Base-by-base conservation (phyloP, 768 basidiomycete species). In the Saitozyma podzolica region DNA sequence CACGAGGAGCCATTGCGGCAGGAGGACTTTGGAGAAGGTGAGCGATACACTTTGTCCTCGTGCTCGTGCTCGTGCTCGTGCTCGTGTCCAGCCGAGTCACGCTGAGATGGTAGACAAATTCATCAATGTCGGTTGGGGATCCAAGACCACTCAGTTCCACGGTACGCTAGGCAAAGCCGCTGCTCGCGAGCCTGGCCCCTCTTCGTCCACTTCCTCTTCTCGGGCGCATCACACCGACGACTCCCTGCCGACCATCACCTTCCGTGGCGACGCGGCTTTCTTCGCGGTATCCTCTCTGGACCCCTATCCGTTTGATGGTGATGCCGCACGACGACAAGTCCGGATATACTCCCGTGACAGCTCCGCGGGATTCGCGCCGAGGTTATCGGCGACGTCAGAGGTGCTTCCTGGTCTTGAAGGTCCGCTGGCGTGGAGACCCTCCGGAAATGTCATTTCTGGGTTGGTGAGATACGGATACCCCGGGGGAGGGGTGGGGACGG, bases 41-140 rank as follows among this genome's bases (percentile, higher is more conserved):
- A 58, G 82, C 61, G 16, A 5, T 29, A 29, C 29, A 29, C 29
- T 29, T 5, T 29, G 29, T 5, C 29, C 5, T 29, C 29, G 2
- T 29, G 2, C 29, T 29, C 29, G 5, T 5, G 2, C 2, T 29
- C 29, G 29, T 29, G 9, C 37, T n/a, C 20, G 7, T n/a, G 14
- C 19, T 6, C 29, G 7, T 50, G 10, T 17, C 48, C 29, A 52
- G 39, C 10, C 54, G 63, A 40, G 69, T 51, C 20, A 9, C n/a
- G 54, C 60, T 64, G 13, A 45, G 43, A 51, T 40, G 66, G 61
- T 69, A 92, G 92, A 92, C 76, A 86, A 88, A 29, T 91, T 90
- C 2, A 92, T 97, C 72, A 91, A 94, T 70, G 92, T 97, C 62
- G 96, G 96, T 14, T 99, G 96, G 96, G 96, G 96, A 47, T 90